These are phyloP conservation scores for Penicillium olsonii DNA, from an alignment of 2,329 filamentous ascomycete species.

Conservation along the genomic window DNA sequence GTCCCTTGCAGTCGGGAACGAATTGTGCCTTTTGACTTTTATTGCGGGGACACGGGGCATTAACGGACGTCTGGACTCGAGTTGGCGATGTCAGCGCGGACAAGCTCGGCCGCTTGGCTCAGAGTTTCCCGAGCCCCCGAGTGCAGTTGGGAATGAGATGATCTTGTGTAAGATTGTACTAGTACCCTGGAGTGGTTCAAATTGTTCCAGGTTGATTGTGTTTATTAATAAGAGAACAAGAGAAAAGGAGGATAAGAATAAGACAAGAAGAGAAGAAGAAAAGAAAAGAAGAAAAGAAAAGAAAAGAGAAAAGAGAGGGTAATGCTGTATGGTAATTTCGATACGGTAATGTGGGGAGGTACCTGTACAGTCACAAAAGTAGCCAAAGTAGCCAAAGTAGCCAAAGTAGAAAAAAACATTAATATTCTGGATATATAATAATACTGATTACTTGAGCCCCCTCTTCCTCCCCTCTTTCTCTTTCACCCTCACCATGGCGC, in stretches of 20 bases:
- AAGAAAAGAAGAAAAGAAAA: neutral
- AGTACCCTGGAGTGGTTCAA: no score
- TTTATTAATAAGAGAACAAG: no score
- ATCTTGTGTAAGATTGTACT: constrained; percentile 5
- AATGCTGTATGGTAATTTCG: no score
- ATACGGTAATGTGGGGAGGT: no score
- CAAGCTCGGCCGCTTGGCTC: constrained; percentile 14
- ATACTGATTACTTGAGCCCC: constrained; percentile 13
- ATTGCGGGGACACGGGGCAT: constrained; percentile 2
- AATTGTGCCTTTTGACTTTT: neutral
- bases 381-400: no score
- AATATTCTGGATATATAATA: neutral
- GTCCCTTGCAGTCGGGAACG: neutral
- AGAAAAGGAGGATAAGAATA: no score
- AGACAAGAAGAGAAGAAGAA: neutral
- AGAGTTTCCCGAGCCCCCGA: neutral
- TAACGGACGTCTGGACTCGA: constrained; percentile 1
- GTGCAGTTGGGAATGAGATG: constrained; percentile 1
- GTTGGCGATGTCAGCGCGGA: constrained; percentile 9
- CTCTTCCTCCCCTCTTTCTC: constrained; percentile 7
- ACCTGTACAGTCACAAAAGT: no score
- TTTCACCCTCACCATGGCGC: constrained; percentile 35
- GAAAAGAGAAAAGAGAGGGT: no score
- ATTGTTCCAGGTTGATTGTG: no score
- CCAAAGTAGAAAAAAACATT: no score